Evolutionary conservation across 306 rosid species (phyloP).

Genomic region (Neltuma alba): DNA sequence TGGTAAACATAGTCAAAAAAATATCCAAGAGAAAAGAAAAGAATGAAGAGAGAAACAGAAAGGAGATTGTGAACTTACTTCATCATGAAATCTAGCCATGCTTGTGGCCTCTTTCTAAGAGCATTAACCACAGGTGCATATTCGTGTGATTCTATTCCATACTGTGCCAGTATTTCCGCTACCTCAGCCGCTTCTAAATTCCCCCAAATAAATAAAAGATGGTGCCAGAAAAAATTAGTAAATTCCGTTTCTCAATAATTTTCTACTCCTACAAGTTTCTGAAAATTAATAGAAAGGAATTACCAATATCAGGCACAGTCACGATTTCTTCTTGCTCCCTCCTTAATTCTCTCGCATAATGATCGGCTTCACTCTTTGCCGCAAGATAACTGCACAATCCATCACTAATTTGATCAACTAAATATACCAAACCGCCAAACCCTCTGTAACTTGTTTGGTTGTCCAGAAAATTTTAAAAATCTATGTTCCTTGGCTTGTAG

Average conservation of each 20-base stretch:
- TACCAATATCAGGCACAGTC: conserved; percentile 79
- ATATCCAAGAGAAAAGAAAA: background rate
- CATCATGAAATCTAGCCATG: conserved; percentile 99
- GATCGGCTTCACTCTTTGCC: conserved; percentile 91
- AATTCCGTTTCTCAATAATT: background rate
- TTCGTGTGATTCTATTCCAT: conserved; percentile 79
- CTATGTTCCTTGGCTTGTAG: background rate
- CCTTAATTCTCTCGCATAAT: conserved; percentile 66
- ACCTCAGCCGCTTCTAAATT: conserved; percentile 88
- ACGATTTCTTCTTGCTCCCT: conserved; percentile 88
- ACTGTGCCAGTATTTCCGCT: conserved; percentile 71
- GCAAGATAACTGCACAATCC: conserved; percentile 70
- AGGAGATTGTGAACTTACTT: conserved; percentile 51
- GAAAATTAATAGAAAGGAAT: background rate
- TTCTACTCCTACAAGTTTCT: background rate
- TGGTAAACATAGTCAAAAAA: background rate
- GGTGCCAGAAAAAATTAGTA: background rate
- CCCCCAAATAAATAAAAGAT: background rate
- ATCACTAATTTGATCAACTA: background rate
- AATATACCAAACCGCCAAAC: background rate
- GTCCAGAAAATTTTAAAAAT: background rate
- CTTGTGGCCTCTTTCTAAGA: conserved; percentile 77
- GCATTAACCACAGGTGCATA: conserved; percentile 83
- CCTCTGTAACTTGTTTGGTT: background rate
- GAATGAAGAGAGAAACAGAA: background rate